These are phyloP conservation scores for Pezicula neosporulosa DNA, from an alignment of 2,329 filamentous ascomycete genomes.

Conservation along the genomic window DNA sequence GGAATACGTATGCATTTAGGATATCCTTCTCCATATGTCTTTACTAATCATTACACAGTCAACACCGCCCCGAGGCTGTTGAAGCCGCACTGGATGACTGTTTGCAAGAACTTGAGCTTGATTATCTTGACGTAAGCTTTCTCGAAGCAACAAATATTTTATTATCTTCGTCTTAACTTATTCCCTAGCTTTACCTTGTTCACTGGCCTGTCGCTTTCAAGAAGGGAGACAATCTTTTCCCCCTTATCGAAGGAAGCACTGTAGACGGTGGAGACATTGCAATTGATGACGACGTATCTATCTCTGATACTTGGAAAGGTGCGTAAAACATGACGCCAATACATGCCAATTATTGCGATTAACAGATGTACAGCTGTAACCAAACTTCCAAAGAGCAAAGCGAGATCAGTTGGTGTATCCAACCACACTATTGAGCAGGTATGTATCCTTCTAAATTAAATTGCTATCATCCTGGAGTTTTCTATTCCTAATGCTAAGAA, in stretches of 20 bases:
- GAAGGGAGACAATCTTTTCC: conserved; percentile 40
- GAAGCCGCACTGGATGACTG: conserved; percentile 52
- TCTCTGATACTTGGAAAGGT: conserved; percentile 43
- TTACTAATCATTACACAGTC: conserved; percentile 24
- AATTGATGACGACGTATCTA: conserved; percentile 41
- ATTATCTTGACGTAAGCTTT: conserved; percentile 50
- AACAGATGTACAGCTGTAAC: conserved; percentile 37
- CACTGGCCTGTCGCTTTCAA: conserved; percentile 56
- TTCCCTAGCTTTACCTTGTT: conserved; percentile 51
- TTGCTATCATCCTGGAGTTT: neutral
- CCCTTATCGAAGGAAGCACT: conserved; percentile 33
- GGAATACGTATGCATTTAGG: conserved; percentile 40
- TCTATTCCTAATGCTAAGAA: conserved; percentile 1
- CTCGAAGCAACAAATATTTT: neutral
- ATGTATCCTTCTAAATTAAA: neutral
- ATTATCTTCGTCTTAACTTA: neutral
- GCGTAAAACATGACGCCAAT: neutral
- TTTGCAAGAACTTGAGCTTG: conserved; percentile 50
- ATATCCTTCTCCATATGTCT: neutral
- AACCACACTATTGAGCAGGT: conserved; percentile 62
- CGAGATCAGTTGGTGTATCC: conserved; percentile 67
- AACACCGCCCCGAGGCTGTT: conserved; percentile 59
- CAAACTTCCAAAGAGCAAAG: conserved; percentile 57
- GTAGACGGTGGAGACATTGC: conserved; percentile 29
- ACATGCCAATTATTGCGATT: conserved; percentile 20